Percentiles rank a stretch among this genome's conserved stretches.
These are phyloP conservation scores for Yarrowia sp. DNA, from an alignment of 805 yeast species.

Conservation along the genomic window DNA sequence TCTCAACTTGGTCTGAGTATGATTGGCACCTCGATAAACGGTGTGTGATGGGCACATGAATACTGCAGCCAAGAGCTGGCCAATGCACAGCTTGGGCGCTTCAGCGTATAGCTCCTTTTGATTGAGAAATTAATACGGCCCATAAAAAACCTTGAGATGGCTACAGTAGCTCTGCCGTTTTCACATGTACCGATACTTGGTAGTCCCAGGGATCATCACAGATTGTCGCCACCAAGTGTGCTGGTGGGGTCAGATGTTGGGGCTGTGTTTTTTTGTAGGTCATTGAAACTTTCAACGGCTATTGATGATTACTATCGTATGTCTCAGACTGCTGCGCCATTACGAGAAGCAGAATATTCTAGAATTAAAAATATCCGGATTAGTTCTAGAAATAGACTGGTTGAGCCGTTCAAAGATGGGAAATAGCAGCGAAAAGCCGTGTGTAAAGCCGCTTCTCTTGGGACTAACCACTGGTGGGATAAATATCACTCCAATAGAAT, in stretches of 20 bases:
- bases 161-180: too few relatives aligned
- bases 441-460: not conserved
- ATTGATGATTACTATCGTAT: not conserved
- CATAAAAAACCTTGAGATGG: too few relatives aligned
- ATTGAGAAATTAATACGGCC: not conserved
- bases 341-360: not conserved
- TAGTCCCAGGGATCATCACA: too few relatives aligned
- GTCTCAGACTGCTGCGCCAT: slow-evolving; percentile 10
- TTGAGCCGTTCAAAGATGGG: not conserved
- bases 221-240: too few relatives aligned
- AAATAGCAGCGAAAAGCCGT: not conserved
- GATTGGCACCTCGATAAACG: too few relatives aligned
- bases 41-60: not conserved
- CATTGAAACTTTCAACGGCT: not conserved
- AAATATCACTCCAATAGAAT: too few relatives aligned
- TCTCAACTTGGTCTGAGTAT: too few relatives aligned
- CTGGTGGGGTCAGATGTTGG: not conserved
- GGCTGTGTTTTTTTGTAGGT: not conserved
- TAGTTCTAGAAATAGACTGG: not conserved
- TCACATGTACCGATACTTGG: too few relatives aligned
- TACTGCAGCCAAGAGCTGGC: slow-evolving; percentile 9
- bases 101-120: not conserved
- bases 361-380: too few relatives aligned
- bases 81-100: not conserved
- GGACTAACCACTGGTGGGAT: not conserved